Conservation (phyloP, 306 rosid species). For the Argentina anserina region DNA sequence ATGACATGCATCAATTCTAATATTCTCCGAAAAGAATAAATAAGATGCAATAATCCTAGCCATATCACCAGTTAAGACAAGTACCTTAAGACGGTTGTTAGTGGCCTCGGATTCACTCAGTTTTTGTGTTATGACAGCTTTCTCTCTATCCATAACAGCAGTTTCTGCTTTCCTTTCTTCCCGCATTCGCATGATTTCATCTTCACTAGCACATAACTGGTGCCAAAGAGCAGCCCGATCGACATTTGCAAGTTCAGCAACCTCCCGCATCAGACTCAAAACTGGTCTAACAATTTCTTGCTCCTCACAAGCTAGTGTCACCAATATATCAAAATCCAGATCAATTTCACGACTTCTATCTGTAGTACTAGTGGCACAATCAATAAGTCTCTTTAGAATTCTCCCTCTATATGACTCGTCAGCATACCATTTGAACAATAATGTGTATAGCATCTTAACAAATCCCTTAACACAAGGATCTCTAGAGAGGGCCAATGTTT, state of each 20-base stretch:
- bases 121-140: conserved; percentile 58
- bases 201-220: conserved; percentile 88
- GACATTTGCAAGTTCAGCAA: conserved; percentile 84
- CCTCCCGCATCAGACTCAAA: conserved; percentile 92
- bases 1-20: conserved; percentile 41
- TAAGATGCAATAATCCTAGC: conserved; percentile 36
- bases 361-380: conserved; percentile 67
- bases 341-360: conserved; percentile 67
- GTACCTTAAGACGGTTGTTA: conserved; percentile 83
- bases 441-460: conserved; percentile 75
- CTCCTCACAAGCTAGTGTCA: conserved; percentile 79
- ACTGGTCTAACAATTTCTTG: conserved; percentile 75
- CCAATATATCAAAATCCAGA: conserved; percentile 81
- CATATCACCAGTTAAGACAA: conserved; percentile 44
- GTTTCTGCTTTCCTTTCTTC: conserved; percentile 74
- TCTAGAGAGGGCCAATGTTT: conserved; percentile 81
- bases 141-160: conserved; percentile 60
- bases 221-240: conserved; percentile 98
- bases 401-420: conserved; percentile 72
- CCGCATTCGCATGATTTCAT: conserved; percentile 67
- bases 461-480: conserved; percentile 76
- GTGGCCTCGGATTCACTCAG: conserved; percentile 77
- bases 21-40: conserved; percentile 35
- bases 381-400: conserved; percentile 89
- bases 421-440: conserved; percentile 90